Conservation (phyloP, 2,329 filamentous ascomycete genomes). For the Fusarium newnesense region DNA sequence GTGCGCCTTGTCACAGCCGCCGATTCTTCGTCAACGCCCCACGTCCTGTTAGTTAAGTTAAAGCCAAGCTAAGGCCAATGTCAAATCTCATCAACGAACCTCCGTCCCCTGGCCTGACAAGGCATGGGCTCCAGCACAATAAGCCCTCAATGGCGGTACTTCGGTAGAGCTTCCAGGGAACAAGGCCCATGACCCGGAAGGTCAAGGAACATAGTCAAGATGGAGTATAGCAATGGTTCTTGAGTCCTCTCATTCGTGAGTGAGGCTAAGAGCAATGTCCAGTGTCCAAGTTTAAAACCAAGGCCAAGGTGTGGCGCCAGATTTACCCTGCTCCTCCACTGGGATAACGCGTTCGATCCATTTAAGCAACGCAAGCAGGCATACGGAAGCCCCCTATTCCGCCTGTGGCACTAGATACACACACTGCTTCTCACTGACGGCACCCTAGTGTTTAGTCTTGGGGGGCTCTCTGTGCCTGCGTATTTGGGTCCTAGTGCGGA, state of each 20-base stretch:
- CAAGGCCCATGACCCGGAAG: not conserved
- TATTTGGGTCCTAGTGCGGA: slow-evolving; percentile 18
- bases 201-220: not conserved
- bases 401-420: not conserved
- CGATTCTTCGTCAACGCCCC: not conserved
- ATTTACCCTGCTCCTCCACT: slow-evolving; percentile 5
- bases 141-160: slow-evolving; percentile 22
- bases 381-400: slow-evolving; percentile 1
- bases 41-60: not conserved
- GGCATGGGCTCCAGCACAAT: not conserved
- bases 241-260: not conserved
- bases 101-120: not conserved
- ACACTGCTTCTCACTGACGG: slow-evolving; percentile 4
- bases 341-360: slow-evolving; percentile 21
- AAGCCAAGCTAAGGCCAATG: not conserved
- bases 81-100: slow-evolving; percentile 3
- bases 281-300: slow-evolving; percentile 2
- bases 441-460: not conserved
- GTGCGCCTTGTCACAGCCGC: slow-evolving; percentile 11
- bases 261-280: not conserved
- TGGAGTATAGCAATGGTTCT: slow-evolving; percentile 10
- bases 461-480: slow-evolving; percentile 7
- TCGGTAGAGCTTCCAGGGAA: slow-evolving; percentile 21
- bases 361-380: not conserved
- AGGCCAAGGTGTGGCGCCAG: slow-evolving; percentile 29